Evolutionary conservation across 2,329 filamentous ascomycete species (phyloP).

Genomic region (Acrocalymma vagum): DNA sequence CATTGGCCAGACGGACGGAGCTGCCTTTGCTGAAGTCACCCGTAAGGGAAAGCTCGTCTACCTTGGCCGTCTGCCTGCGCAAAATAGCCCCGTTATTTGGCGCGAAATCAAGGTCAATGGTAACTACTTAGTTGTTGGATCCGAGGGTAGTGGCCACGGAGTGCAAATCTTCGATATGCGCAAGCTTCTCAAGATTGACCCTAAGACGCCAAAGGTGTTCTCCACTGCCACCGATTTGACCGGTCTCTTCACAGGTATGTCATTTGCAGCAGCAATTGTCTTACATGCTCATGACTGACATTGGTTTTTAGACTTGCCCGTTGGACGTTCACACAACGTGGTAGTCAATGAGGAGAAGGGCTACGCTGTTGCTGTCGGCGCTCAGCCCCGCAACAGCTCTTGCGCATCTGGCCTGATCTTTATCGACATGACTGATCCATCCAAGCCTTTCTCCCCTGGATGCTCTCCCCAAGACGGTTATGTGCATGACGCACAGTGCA

Average conservation of each 20-base stretch:
- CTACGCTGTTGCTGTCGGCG: constrained; percentile 45
- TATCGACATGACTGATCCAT: constrained; percentile 64
- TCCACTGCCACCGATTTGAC: constrained; percentile 36
- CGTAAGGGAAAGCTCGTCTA: constrained; percentile 59
- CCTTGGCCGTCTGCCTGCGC: constrained; percentile 61
- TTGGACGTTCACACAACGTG: constrained; percentile 46
- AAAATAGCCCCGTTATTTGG: constrained; percentile 57
- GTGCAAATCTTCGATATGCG: constrained; percentile 70
- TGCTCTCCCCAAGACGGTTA: constrained; percentile 66
- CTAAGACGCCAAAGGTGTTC: constrained; percentile 42
- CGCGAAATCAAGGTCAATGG: constrained; percentile 59
- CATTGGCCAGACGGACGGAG: constrained; percentile 64
- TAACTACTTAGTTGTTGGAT: constrained; percentile 53
- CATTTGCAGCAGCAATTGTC: not conserved
- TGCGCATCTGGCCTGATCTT: constrained; percentile 65
- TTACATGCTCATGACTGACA: constrained; percentile 25
- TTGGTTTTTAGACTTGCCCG: constrained; percentile 21
- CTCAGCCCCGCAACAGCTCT: constrained; percentile 36
- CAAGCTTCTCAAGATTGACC: constrained; percentile 45
- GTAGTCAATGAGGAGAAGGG: constrained; percentile 44
- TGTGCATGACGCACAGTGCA: constrained; percentile 68
- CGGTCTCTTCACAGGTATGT: constrained; percentile 31
- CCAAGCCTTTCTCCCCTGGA: constrained; percentile 56
- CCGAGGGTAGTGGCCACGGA: constrained; percentile 55
- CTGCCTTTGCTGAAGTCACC: constrained; percentile 62